Percentiles rank a stretch among this genome's conserved stretches.
Evolutionary conservation across 306 rosid genomes (phyloP).

Genomic region (Medicago lupulina): DNA sequence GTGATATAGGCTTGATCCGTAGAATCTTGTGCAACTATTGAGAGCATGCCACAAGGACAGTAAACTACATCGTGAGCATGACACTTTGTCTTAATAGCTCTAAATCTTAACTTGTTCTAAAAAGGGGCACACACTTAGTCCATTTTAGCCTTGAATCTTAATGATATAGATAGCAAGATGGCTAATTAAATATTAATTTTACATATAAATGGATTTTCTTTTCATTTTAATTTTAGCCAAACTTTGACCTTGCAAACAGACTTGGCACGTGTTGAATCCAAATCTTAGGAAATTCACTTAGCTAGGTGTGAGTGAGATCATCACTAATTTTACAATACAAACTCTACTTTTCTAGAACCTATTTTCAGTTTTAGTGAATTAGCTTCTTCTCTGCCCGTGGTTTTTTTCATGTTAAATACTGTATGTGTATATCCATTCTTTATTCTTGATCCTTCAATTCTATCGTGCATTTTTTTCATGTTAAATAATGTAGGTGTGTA

Average conservation of each 20-base stretch:
- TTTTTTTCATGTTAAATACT: too few relatives aligned
- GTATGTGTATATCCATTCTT: too few relatives aligned
- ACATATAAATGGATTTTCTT: constrained; percentile 7
- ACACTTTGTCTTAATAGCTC: constrained; percentile 43
- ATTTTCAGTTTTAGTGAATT: neutral
- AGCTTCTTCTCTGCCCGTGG: neutral
- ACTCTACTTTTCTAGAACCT: neutral
- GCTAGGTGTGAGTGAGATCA: constrained; percentile 12
- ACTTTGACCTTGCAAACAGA: constrained; percentile 47
- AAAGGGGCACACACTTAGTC: constrained; percentile 47
- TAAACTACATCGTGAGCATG: constrained; percentile 32
- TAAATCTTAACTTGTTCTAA: constrained; percentile 48
- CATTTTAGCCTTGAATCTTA: constrained; percentile 33
- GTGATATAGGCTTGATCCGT: constrained; percentile 57
- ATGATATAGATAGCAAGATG: neutral
- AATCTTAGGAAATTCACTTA: neutral
- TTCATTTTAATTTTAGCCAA: constrained; percentile 20
- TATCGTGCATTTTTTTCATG: too few relatives aligned
- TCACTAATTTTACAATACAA: neutral
- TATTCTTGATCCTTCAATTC: too few relatives aligned
- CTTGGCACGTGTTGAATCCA: constrained; percentile 46
- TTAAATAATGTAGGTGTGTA: too few relatives aligned
- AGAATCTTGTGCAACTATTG: constrained; percentile 45
- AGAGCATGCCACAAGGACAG: constrained; percentile 46
- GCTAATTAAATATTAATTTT: constrained; percentile 21